Evolutionary conservation across 768 basidiomycete genomes (phyloP), one percentile per base, ranked within the genome.

Genomic region (Dioszegia hungarica): DNA sequence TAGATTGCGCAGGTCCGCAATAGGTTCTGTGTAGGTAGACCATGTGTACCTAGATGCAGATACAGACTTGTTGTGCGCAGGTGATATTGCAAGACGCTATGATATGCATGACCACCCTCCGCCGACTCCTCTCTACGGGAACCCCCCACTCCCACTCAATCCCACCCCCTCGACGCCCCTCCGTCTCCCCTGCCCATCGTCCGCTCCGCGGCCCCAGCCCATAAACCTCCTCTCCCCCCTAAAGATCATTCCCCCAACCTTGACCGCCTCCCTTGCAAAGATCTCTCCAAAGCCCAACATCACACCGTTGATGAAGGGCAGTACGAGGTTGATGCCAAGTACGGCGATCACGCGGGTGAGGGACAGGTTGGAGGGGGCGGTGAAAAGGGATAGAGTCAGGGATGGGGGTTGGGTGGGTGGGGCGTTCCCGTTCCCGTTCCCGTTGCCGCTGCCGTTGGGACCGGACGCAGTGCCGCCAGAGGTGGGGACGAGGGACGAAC

Each of bases 231-330:
- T 60, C 39, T 67, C 66, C 20, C 65, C 64, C 43, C 70, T 62
- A 61, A 62, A 73, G 55, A 66, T 68, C 8, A 64, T 29, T 39
- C 58, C 56, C 11, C 67, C 66, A 15, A 64, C 64, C 24, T 50
- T 43, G 10, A 76, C 64, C 0, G 62, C 60, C 51, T 76, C 73
- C 43, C 73, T 45, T 6, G 75, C 73, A 50, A 76, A 76, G 50
- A 76, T 76, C 63, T 76, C 75, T 12, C 75, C 75, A 53, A 76
- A 76, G 19, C 75, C 75, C 33, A 76, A 60, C 73, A 76, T 74
- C 50, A 76, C 71, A 47, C 75, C 75, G 51, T 76, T 76, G 56
- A 76, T 62, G 52, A 76, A 76, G 9, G 75, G 75, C 29, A 76
- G 49, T 19, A 76, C 56, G 6, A 76, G 52, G 55, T 76, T 76